A percentile compares a stretch with the other conserved stretches of the same genome.
Evolutionary conservation across 108 stramenopile species (phyloP).

Genomic region (Aurantiochytrium sp.): DNA sequence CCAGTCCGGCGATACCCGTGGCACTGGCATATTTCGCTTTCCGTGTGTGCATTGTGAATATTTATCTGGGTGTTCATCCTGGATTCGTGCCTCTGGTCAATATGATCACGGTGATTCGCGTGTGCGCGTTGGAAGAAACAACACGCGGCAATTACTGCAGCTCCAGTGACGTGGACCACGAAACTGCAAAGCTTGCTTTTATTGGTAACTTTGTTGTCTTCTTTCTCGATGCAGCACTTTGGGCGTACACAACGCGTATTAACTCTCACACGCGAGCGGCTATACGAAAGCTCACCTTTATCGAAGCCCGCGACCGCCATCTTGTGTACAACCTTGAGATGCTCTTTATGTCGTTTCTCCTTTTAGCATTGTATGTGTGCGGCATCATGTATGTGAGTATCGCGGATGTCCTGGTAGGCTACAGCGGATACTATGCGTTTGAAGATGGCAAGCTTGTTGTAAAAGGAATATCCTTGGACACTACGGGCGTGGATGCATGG

Average conservation of each 20-base stretch:
- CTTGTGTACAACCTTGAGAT: not conserved
- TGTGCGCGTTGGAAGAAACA: not conserved
- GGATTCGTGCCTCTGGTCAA: not conserved
- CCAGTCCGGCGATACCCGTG: not conserved
- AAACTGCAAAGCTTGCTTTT: not conserved
- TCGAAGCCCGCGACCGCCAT: not conserved
- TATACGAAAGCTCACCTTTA: not conserved
- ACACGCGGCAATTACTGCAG: not conserved
- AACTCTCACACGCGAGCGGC: not conserved
- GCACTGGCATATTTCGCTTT: not conserved
- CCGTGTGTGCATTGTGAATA: not conserved
- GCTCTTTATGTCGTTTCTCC: not conserved
- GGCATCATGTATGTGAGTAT: not conserved
- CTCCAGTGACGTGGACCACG: not conserved
- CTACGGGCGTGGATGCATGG: not conserved
- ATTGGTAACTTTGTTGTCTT: not conserved
- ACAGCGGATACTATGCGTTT: not conserved
- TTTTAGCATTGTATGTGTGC: not conserved
- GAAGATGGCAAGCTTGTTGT: not conserved
- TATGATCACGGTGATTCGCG: not conserved
- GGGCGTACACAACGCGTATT: not conserved
- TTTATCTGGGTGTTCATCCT: not conserved
- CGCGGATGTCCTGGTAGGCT: not conserved
- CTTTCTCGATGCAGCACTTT: not conserved
- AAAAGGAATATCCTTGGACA: not conserved